Conservation (phyloP, 495 filamentous ascomycete species). For the Trichoderma orchidacearum region DNA sequence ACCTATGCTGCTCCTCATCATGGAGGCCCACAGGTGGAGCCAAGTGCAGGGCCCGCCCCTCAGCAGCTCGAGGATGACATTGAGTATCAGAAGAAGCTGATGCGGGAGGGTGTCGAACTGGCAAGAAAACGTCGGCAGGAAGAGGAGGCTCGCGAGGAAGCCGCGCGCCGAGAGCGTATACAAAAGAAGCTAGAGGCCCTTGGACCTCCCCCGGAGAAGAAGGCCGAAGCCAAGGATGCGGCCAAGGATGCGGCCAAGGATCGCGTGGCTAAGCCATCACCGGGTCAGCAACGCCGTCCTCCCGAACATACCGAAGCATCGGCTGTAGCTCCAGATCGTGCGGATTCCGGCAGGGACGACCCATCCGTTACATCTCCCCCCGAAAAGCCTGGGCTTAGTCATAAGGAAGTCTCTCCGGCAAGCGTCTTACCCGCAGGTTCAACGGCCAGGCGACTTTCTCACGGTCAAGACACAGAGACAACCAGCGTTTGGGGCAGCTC, state of each 20-base stretch:
- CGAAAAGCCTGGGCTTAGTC: neutral
- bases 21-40: neutral
- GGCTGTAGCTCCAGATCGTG: slow-evolving; percentile 1
- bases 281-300: slow-evolving; percentile 16
- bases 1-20: slow-evolving; percentile 31
- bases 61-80: slow-evolving; percentile 37
- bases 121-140: slow-evolving; percentile 69
- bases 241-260: slow-evolving; percentile 23
- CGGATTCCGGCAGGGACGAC: neutral
- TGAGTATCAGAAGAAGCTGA: slow-evolving; percentile 62
- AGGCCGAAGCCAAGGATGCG: slow-evolving; percentile 33
- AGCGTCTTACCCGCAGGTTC: neutral
- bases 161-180: slow-evolving; percentile 68
- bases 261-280: slow-evolving; percentile 14
- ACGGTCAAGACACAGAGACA: neutral
- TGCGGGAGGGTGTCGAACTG: slow-evolving; percentile 67
- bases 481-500: neutral
- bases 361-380: neutral
- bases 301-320: slow-evolving; percentile 13
- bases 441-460: neutral
- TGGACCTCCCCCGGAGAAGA: slow-evolving; percentile 54
- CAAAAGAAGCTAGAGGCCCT: slow-evolving; percentile 68
- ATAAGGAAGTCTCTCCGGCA: neutral
- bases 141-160: slow-evolving; percentile 69
- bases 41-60: neutral